Conservation (phyloP, 805 yeast species). For the Metschnikowia kofuensis region DNA sequence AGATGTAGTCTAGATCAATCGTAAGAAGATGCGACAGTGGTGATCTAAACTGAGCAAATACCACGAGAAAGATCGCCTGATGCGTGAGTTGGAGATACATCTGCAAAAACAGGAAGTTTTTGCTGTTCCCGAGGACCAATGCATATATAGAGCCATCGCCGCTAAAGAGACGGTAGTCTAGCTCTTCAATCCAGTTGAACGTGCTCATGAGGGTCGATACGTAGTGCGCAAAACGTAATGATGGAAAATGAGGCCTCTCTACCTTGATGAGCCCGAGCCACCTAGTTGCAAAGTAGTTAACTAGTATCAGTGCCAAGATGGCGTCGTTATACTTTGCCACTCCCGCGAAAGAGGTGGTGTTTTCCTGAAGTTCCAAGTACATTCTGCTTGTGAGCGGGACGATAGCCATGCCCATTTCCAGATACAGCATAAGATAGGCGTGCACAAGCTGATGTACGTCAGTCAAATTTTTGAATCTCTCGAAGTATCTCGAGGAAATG, state of each 20-base stretch:
- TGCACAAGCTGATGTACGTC: slow-evolving; percentile 10
- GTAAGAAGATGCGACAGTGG: slow-evolving; percentile 8
- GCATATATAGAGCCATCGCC: slow-evolving; percentile 6
- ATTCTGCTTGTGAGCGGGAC: slow-evolving; percentile 9
- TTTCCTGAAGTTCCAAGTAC: slow-evolving; percentile 6
- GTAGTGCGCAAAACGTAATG: slow-evolving; percentile 17
- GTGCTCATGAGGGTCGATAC: slow-evolving; percentile 12
- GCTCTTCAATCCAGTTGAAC: slow-evolving; percentile 14
- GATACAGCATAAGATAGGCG: slow-evolving; percentile 14
- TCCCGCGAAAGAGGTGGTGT: slow-evolving; percentile 7
- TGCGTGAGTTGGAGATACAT: slow-evolving; percentile 7
- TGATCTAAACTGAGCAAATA: slow-evolving; percentile 13
- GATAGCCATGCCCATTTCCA: slow-evolving; percentile 7
- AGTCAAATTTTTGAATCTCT: slow-evolving; percentile 11
- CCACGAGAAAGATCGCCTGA: slow-evolving; percentile 15
- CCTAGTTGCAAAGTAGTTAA: slow-evolving; percentile 11
- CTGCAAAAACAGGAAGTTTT: slow-evolving; percentile 8
- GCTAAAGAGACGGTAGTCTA: slow-evolving; percentile 9
- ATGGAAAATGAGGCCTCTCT: slow-evolving; percentile 16
- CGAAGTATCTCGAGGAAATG: slow-evolving; percentile 10
- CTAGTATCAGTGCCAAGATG: slow-evolving; percentile 7
- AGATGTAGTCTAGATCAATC: slow-evolving; percentile 11
- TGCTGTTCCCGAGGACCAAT: slow-evolving; percentile 6
- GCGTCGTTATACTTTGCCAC: slow-evolving; percentile 7
- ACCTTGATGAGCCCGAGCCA: slow-evolving; percentile 15